Evolutionary conservation across 345 rosid species (phyloP).

Genomic region (Cardiospermum halicacabum): DNA sequence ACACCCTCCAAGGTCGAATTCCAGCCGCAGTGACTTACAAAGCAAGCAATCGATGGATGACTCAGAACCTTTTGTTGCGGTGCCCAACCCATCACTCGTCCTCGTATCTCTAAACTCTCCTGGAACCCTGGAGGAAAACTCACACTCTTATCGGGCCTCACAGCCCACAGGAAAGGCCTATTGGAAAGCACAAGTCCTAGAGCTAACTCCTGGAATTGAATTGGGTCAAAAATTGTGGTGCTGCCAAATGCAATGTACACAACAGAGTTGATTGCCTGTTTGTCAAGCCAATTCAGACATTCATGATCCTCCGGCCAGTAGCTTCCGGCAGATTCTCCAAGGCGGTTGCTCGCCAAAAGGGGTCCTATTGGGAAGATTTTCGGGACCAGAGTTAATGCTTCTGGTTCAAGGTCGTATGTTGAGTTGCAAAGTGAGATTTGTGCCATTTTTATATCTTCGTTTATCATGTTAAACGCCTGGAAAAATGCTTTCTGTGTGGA

Average conservation of each 20-base stretch:
- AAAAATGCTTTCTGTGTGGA: slow-evolving; percentile 1
- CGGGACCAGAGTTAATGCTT: no score
- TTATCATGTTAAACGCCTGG: neutral
- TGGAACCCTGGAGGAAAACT: slow-evolving; percentile 16
- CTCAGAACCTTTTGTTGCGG: slow-evolving; percentile 39
- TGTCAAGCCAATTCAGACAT: slow-evolving; percentile 36
- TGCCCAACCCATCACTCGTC: slow-evolving; percentile 35
- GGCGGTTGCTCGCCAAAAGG: slow-evolving; percentile 9
- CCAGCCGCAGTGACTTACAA: slow-evolving; percentile 62
- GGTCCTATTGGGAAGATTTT: no score
- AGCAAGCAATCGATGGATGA: slow-evolving; percentile 34
- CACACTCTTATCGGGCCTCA: slow-evolving; percentile 12
- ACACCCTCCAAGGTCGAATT: slow-evolving; percentile 52
- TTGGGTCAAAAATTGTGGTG: slow-evolving; percentile 16
- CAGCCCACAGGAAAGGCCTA: slow-evolving; percentile 18
- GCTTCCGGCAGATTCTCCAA: slow-evolving; percentile 22
- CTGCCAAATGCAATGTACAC: no score
- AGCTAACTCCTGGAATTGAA: slow-evolving; percentile 32
- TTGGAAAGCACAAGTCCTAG: slow-evolving; percentile 26
- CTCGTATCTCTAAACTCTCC: neutral
- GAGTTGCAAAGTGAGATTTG: slow-evolving; percentile 21
- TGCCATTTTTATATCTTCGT: neutral
- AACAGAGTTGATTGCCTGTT: no score
- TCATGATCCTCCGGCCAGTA: slow-evolving; percentile 29
- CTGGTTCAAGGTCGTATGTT: no score